A percentile compares a stretch with the other conserved stretches of the same genome.
phyloP scores from a whole-genome alignment of 2,329 filamentous ascomycete genomes.

The Neonectria hederae region DNA sequence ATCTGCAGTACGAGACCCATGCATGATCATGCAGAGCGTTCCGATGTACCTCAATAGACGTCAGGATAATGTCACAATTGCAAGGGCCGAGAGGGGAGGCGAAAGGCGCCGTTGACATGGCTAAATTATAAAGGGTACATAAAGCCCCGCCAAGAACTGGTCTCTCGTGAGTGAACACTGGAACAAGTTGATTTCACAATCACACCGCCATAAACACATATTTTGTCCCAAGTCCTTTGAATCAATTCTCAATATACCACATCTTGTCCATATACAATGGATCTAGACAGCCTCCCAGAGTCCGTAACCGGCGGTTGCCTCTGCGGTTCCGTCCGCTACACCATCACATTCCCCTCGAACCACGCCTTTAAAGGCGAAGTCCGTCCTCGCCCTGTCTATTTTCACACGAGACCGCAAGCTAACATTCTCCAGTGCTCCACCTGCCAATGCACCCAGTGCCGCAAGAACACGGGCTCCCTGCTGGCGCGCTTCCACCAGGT shows the following conservation, averaged over 20 bases:
- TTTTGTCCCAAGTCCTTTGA: background rate
- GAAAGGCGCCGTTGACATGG: slow-evolving; percentile 46
- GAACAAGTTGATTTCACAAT: slow-evolving; percentile 8
- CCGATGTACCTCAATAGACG: background rate
- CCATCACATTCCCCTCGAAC: slow-evolving; percentile 54
- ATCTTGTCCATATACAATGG: slow-evolving; percentile 24
- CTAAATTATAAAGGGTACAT: slow-evolving; percentile 16
- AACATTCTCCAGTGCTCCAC: slow-evolving; percentile 49
- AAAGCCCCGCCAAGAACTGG: slow-evolving; percentile 23
- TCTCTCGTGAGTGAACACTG: slow-evolving; percentile 9
- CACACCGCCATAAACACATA: background rate
- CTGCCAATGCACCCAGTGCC: slow-evolving; percentile 66
- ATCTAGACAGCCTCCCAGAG: slow-evolving; percentile 42
- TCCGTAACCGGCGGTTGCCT: slow-evolving; percentile 61
- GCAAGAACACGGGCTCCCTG: slow-evolving; percentile 60
- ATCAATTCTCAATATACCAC: background rate
- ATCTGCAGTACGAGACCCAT: slow-evolving; percentile 14
- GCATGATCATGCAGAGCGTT: slow-evolving; percentile 4
- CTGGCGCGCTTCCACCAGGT: slow-evolving; percentile 54
- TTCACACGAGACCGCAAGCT: background rate
- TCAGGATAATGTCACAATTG: background rate
- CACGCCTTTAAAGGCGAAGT: slow-evolving; percentile 55
- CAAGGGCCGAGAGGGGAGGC: background rate
- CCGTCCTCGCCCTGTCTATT: slow-evolving; percentile 15
- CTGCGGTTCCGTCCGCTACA: slow-evolving; percentile 60